Base-by-base conservation (phyloP, 2,329 filamentous ascomycete genomes). In the Neopestalotiopsis sp. region DNA sequence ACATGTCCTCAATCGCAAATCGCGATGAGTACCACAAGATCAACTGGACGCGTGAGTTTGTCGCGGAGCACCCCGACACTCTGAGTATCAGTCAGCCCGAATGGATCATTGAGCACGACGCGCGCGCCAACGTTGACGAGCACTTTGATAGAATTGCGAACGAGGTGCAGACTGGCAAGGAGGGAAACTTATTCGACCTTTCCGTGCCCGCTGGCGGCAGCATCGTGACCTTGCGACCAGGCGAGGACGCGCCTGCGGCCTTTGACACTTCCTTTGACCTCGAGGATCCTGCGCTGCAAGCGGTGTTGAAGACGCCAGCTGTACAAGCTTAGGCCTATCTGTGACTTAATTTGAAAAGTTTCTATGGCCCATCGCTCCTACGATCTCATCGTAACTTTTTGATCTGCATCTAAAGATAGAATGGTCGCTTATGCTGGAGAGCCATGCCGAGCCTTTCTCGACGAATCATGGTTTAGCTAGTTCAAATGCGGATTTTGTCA, bases 11-110 rank as follows among this genome's bases (percentile, higher is more conserved):
- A 13, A 38, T 78, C 53, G 74, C 72, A 13, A 76, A 78, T 1
- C 74, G 78, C 28, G 78, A 80, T 66, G 76, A 76, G 71, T 82
- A 80, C 79, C 81, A 83, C 70, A 80, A 79, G 67, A 79, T 78
- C 40, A 78, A 79, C 68, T 82, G 77, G 77, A 58, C 56, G 28
- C 56, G 56, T 24, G 56, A 58, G 56, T 58, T 58, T 12, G 74
- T 73, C 59, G 75, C 74, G 49, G 75, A 78, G 61, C 76, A 76
- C 40, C 72, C 79, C 68, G 75, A 78, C 59, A 76, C 76, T 1
- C 30, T 67, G 20, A 56, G 5, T 9, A 40, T 81, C 57, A 76
- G 76, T 34, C 74, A 78, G 34, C 78, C 81, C 57, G 79, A 80
- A 66, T 82, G 80, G 80, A 74, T 82, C 14, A 74, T 80, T 57